phyloP scores from a whole-genome alignment of 83 land plant species.

The Diphasiastrum complanatum region DNA sequence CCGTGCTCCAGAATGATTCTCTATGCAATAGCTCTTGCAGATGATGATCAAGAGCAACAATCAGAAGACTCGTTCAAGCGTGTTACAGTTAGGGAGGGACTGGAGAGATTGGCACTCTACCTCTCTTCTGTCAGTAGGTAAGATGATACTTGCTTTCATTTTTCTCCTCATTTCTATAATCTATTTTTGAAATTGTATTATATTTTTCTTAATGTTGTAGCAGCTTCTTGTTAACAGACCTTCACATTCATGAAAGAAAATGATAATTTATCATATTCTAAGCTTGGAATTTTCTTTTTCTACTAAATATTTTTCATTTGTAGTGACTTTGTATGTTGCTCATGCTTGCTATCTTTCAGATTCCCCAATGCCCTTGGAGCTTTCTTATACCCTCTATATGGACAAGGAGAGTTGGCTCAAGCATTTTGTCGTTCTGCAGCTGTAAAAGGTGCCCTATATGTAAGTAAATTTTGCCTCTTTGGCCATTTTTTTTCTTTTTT shows the following conservation, averaged over 20 bases:
- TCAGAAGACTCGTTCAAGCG: slow-evolving; percentile 24
- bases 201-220: background rate
- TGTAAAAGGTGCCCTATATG: slow-evolving; percentile 86
- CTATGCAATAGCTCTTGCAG: slow-evolving; percentile 76
- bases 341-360: slow-evolving; percentile 42
- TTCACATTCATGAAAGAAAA: background rate
- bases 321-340: too few species aligned
- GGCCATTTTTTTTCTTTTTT: too few species aligned
- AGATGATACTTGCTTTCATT: background rate
- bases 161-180: background rate
- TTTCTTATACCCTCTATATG: slow-evolving; percentile 83
- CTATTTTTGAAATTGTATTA: slow-evolving; percentile 1
- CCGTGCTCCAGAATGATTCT: slow-evolving; percentile 75
- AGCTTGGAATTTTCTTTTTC: background rate
- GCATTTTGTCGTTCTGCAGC: slow-evolving; percentile 96
- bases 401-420: slow-evolving; percentile 90
- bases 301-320: background rate
- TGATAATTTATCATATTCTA: background rate
- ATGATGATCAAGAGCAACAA: slow-evolving; percentile 64
- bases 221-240: background rate
- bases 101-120: slow-evolving; percentile 62
- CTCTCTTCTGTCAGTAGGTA: slow-evolving; percentile 65
- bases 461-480: too few species aligned
- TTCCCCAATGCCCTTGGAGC: slow-evolving; percentile 74
- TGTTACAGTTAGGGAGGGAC: slow-evolving; percentile 58